Evolutionary conservation across 2,329 filamentous ascomycete species (phyloP), one percentile per base, ranked within the genome.

Genomic region (Neonectria hederae): DNA sequence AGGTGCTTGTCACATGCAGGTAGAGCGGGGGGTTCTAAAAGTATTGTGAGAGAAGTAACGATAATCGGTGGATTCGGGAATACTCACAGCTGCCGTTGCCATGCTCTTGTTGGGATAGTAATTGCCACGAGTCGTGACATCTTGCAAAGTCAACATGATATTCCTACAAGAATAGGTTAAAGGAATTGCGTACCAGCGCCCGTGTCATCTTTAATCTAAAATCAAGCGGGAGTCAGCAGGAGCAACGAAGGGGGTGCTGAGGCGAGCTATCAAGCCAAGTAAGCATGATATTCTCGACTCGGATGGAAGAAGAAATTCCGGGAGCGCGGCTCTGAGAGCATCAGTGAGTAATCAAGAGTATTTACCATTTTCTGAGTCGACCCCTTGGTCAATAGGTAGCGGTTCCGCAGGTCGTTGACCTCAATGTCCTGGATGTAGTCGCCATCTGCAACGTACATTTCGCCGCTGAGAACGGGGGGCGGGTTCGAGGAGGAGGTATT

Each of bases 361-460:
- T 91, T 97, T 97, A 99, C 96, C 95, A 96, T 97, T 89, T 97
- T 97, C 86, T 98, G 96, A 71, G 94, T 97, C 75, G 93, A 92
- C 76, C 94, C 94, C 85, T 97, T 98, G 69, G 95, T 99, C 83
- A 99, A 87, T 79, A 94, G 91, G 81, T 99, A 99, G 74, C 95
- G 92, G 79, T 98, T 99, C 69, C 95, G 91, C 76, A 98, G 83
- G 81, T 98, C 95, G 80, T 99, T 99, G 84, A 99, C 93, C 84
- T 98, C 96, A 76, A 99, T 97, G 77, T 99, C 96, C 81, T 97
- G 96, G 82, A 99, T 98, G 79, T 92, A 98, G 81, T 99, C 96
- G 74, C 96, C 96, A 78, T 98, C 96, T 66, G 94, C 92, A 73
- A 97, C 92, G 77, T 98, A 98, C 78, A 97, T 92, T 75, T 97